Percentiles rank a stretch among this genome's conserved stretches.
These are phyloP conservation scores for Mitragyna speciosa DNA, from an alignment of 257 asterid genomes.

Conservation along the genomic window DNA sequence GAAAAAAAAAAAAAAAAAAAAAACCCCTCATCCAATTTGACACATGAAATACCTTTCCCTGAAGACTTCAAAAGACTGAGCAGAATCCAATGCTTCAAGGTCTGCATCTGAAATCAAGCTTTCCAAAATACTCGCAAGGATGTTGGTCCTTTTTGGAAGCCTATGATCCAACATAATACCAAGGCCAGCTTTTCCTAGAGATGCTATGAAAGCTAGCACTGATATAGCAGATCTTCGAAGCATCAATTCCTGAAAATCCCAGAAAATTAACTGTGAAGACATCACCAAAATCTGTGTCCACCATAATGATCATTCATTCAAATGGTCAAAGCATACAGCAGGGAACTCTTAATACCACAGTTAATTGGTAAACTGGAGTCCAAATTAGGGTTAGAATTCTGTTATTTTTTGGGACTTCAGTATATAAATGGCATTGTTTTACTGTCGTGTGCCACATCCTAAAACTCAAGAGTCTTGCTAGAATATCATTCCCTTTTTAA, in stretches of 20 bases:
- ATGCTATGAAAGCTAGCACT: conserved; percentile 84
- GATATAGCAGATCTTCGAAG: conserved; percentile 73
- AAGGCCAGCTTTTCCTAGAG: conserved; percentile 64
- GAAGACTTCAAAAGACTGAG: conserved; percentile 43
- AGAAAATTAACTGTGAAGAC: conserved; percentile 8
- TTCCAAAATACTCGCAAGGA: conserved; percentile 63
- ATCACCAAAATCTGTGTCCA: conserved; percentile 3
- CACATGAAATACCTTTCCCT: conserved; percentile 58
- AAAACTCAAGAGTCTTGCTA: no score
- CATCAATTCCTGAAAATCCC: conserved; percentile 70
- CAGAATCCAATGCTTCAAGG: conserved; percentile 49
- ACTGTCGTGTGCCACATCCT: no score
- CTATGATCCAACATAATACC: conserved; percentile 53
- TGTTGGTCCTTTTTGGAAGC: conserved; percentile 52
- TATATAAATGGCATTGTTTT: no score
- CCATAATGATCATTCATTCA: background rate
- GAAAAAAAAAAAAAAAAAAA: background rate
- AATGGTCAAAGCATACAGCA: no score
- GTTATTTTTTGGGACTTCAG: no score
- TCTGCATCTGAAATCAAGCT: conserved; percentile 69
- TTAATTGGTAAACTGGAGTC: no score
- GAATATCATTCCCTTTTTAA: no score
- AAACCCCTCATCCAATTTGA: background rate
- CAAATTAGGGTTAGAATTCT: no score
- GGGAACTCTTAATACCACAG: no score